Base-by-base conservation (phyloP, 2,329 filamentous ascomycete species). In the Phoma sp. region DNA sequence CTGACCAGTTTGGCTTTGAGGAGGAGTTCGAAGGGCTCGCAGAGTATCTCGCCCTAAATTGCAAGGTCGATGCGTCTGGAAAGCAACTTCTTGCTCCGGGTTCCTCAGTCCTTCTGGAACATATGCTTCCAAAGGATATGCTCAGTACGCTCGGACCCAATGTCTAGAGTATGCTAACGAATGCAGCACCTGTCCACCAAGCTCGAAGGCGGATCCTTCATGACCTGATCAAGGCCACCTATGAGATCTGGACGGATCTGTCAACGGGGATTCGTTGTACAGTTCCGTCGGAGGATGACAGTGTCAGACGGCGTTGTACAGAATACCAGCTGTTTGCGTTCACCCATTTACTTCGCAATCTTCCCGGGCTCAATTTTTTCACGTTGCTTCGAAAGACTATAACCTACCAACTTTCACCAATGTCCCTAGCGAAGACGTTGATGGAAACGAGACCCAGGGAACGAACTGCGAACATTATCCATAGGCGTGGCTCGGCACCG, bases 1-100 rank as follows among this genome's bases (percentile, higher is more conserved):
- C 68, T 1, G 52, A 59, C 27, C 60, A 66, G 24, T 70, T 71
- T 42, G 65, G 68, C 3, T 52, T 59, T 4, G 52, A 57, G 48
- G 23, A 56, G 8, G 61, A 65, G 24, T 69, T 62, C 24, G n/a
- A 53, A 2, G 23, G 18, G 7, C 41, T 69, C 11, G 47, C 63
- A 14, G 33, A 38, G 25, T 33, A 32, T 33, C 40, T 57, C 4
- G 48, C 44, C n/a, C 29, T 52, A 4, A 10, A 35, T 13, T 52
- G 48, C 33, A 13, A 30, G 25, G 40, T 46, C 14, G 32, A 37
- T 18, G 14, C n/a, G 4, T 18, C 27, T 42, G 47, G 48, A n/a
- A 25, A 18, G 9, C 29, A 27, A 18, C 39, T 56, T 14, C 14
- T 52, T 6, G 38, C 27, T 11, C 48, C 41, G 36, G 41, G 27